Evolutionary conservation across 805 yeast species (phyloP), one percentile per base, ranked within the genome.

Genomic region (Wickerhamiella sorbophila): DNA sequence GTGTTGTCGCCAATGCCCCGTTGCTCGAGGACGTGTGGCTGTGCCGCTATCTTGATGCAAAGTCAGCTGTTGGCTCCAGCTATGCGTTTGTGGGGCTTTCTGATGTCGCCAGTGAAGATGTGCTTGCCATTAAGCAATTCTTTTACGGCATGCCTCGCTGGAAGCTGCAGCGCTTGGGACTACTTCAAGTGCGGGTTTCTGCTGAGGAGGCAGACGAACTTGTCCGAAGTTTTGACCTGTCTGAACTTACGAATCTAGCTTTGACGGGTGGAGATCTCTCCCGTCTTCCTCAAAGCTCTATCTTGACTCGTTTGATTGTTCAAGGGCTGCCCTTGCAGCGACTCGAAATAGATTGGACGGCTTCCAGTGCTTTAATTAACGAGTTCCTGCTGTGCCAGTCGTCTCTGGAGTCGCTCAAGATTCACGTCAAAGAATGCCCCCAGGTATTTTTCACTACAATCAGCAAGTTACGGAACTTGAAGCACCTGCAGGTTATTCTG

Each of bases 41-140:
- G 12, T 43, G 50, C 17, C 45, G 55, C 26, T 48, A 42, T 21
- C 40, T 54, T 15, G 48, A 49, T 38, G 36, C 40, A 12, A 48
- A 52, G 41, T 40, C 36, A 10, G 49, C 48, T 31, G 51, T 53
- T 3, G 59, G 59, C 19, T 54, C 58, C 15, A 48, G 58, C 33
- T 55, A 49, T 35, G 48, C 55, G 12, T 55, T 55, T 44, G 51
- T 49, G 14, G 55, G 52, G 2, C 36, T 42, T 24, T 9, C 33
- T 15, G 39, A 27, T 26, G 27, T 34, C n/a, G 44, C 34, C 9
- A 27, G 18, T 33, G 44, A 43, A 8, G 32, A 33, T 4, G 42
- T 47, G n/a, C 17, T 43, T 5, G 47, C 49, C 17, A 31, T 45
- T 4, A 10, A 36, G 9, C 39, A 32, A 5, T 47, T 48, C 24